Conservation (phyloP, 306 rosid genomes). For the Cercis canadensis region DNA sequence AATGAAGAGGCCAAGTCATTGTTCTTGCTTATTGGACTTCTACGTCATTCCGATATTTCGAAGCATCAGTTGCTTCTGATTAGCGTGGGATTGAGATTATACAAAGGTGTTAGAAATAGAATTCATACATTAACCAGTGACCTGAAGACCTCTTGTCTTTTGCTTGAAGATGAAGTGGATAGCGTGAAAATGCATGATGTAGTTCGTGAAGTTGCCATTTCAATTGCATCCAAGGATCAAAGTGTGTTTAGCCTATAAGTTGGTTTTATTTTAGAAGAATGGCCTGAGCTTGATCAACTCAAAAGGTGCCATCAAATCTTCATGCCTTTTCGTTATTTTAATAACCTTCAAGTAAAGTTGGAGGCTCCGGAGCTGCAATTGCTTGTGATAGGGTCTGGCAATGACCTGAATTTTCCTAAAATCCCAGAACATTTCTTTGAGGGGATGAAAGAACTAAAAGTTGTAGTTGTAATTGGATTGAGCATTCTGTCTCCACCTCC, state of each 20-base stretch:
- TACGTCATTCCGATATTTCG: not conserved
- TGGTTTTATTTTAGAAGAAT: not conserved
- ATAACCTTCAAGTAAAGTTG: not conserved
- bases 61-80: not conserved
- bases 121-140: not conserved
- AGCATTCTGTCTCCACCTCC: too few species aligned
- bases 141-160: not conserved
- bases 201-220: not conserved
- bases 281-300: not conserved
- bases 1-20: not conserved
- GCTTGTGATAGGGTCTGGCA: not conserved
- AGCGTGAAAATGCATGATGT: not conserved
- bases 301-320: not conserved
- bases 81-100: not conserved
- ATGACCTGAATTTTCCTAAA: not conserved
- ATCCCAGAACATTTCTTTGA: not conserved
- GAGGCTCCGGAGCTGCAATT: not conserved
- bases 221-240: not conserved
- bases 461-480: not conserved
- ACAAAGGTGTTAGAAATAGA: not conserved
- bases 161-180: not conserved
- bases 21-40: not conserved
- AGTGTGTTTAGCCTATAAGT: not conserved
- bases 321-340: not conserved
- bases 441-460: not conserved